Conservation (phyloP, 441 rosid genomes). For the Gossypium schwendimanii region DNA sequence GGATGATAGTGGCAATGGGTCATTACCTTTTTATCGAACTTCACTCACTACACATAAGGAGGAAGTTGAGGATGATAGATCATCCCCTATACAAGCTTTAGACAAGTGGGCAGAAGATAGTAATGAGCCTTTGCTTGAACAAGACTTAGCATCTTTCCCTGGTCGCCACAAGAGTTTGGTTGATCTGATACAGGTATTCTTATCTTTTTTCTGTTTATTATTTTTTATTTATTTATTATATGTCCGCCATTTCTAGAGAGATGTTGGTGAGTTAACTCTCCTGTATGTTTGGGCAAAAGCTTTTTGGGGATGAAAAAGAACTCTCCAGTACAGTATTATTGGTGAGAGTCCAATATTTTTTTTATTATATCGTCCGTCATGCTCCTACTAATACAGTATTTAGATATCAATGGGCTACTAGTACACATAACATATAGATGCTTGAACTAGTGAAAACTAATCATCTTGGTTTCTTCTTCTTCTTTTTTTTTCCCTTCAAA, state of each 20-base stretch:
- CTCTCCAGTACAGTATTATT: no score
- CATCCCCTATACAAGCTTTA: constrained; percentile 26
- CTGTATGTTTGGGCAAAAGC: neutral
- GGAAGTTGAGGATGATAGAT: constrained; percentile 75
- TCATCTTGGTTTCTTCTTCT: neutral
- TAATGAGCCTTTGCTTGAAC: constrained; percentile 22
- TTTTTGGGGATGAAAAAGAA: no score
- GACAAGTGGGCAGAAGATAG: constrained; percentile 19
- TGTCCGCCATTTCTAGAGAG: neutral
- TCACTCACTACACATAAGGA: constrained; percentile 67
- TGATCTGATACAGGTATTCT: constrained; percentile 75
- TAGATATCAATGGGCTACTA: neutral
- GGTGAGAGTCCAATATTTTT: neutral
- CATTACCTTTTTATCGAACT: constrained; percentile 37
- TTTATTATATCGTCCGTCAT: neutral
- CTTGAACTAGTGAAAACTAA: neutral
- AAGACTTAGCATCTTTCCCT: constrained; percentile 28
- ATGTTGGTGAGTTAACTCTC: neutral
- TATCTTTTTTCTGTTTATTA: neutral
- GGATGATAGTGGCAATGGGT: constrained; percentile 46
- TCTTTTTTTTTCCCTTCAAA: no score
- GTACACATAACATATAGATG: neutral
- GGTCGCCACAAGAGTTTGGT: constrained; percentile 82
- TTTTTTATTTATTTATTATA: neutral
- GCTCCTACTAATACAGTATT: neutral